A percentile compares a stretch with the other conserved stretches of the same genome.
These are phyloP conservation scores for Cynanchum wilfordii DNA, from an alignment of 257 asterid species.

Conservation along the genomic window DNA sequence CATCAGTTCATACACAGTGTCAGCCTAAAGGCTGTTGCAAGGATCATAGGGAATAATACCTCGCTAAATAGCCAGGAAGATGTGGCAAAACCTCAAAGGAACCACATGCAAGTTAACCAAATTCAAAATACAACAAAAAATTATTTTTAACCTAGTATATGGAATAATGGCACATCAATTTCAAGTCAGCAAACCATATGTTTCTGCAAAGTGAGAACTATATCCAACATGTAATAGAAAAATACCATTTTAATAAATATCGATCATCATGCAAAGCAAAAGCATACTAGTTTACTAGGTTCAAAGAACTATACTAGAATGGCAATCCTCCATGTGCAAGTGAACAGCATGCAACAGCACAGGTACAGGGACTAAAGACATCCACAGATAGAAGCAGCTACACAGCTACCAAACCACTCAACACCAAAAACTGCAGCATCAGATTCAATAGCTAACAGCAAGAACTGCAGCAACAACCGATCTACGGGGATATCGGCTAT, in stretches of 20 bases:
- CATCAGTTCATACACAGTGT: neutral
- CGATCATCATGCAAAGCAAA: neutral
- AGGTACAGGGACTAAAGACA: conserved; percentile 2
- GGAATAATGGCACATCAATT: neutral
- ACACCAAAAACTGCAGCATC: conserved; percentile 34
- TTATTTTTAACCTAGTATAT: neutral
- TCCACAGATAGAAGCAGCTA: conserved; percentile 37
- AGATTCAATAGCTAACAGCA: conserved; percentile 41
- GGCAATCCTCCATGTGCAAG: conserved; percentile 4
- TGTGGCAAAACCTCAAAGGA: too few relatives aligned
- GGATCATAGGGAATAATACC: too few relatives aligned
- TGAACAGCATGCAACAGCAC: conserved; percentile 15
- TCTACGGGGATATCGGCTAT: conserved; percentile 35
- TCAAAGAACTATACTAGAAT: neutral
- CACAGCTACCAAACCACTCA: conserved; percentile 42
- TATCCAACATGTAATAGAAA: neutral
- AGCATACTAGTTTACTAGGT: neutral
- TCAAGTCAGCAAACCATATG: neutral
- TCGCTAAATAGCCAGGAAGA: neutral
- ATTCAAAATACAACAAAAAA: neutral
- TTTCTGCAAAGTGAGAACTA: neutral
- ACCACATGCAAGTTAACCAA: neutral
- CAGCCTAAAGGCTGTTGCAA: neutral
- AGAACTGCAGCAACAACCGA: conserved; percentile 38
- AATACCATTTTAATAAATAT: neutral